Conservation (phyloP, 1,284 basidiomycete species). For the Pisolithus thermaeus region DNA sequence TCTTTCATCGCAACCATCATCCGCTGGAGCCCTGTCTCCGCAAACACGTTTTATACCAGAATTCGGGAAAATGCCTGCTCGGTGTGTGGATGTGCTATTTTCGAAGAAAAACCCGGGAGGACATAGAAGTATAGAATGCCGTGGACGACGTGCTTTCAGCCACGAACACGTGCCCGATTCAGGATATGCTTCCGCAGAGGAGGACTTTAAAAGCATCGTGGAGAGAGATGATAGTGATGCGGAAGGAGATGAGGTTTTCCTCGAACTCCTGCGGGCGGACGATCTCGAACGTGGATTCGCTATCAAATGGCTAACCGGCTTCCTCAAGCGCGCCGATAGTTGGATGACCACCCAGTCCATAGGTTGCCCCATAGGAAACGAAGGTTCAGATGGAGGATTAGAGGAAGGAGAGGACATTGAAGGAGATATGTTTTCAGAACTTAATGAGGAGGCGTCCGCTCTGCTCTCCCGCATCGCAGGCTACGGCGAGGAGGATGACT, state of each 20-base stretch:
- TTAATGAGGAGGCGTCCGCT: constrained; percentile 43
- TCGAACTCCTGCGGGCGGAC: constrained; percentile 40
- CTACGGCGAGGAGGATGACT: constrained; percentile 8
- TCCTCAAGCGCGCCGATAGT: constrained; percentile 51
- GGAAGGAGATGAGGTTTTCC: constrained; percentile 9
- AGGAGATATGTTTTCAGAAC: constrained; percentile 18
- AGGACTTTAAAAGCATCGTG: constrained; percentile 34
- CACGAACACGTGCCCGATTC: constrained; percentile 45
- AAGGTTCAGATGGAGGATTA: constrained; percentile 24
- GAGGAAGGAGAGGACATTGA: constrained; percentile 27
- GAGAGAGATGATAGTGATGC: constrained; percentile 12
- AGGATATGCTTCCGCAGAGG: constrained; percentile 60
- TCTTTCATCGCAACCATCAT: constrained; percentile 4
- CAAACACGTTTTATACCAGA: neutral
- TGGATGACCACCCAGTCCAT: constrained; percentile 20
- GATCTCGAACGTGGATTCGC: constrained; percentile 48
- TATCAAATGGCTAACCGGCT: constrained; percentile 56
- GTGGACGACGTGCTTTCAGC: constrained; percentile 29
- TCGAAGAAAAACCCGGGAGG: neutral
- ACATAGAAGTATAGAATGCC: constrained; percentile 12
- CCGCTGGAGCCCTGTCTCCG: constrained; percentile 11
- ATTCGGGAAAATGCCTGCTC: neutral
- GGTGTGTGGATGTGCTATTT: neutral
- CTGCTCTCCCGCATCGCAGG: constrained; percentile 56
- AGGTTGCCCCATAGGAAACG: constrained; percentile 29